Conservation (phyloP, 441 rosid species). For the Pelargonium cotyledonis region DNA sequence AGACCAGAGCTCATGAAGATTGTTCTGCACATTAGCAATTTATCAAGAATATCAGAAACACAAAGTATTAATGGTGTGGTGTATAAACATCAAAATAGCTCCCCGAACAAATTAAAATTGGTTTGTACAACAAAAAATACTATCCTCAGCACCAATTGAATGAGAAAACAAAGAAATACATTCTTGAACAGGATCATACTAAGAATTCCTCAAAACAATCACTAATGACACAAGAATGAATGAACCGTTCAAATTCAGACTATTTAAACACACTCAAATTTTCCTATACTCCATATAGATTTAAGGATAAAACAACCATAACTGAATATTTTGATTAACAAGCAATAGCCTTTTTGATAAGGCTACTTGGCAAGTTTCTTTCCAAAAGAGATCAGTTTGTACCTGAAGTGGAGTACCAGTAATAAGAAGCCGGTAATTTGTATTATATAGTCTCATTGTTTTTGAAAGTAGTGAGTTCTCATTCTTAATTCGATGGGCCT, state of each 20-base stretch:
- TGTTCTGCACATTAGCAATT: constrained; percentile 54
- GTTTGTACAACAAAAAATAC: no score
- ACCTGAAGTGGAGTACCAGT: constrained; percentile 99
- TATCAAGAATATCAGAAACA: constrained; percentile 14
- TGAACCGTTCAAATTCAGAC: no score
- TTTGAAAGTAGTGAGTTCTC: constrained; percentile 97
- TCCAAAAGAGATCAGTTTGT: constrained; percentile 18
- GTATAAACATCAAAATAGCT: neutral
- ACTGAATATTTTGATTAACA: no score
- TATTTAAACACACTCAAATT: no score
- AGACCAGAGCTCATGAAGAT: constrained; percentile 97
- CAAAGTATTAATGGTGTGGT: neutral
- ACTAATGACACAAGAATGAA: no score
- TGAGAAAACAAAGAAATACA: no score
- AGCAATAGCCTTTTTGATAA: neutral
- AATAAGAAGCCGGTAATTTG: constrained; percentile 93
- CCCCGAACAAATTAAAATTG: neutral
- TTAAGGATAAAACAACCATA: neutral
- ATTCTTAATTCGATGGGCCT: constrained; percentile 97
- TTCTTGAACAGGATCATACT: no score
- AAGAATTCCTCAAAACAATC: no score
- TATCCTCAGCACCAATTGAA: no score
- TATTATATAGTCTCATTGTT: constrained; percentile 90
- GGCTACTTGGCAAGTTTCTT: neutral
- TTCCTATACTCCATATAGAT: no score